Evolutionary conservation across 1,139 yeast genomes (phyloP), one percentile per base, ranked within the genome.

Genomic region (Sugiyamaella neomexicana): DNA sequence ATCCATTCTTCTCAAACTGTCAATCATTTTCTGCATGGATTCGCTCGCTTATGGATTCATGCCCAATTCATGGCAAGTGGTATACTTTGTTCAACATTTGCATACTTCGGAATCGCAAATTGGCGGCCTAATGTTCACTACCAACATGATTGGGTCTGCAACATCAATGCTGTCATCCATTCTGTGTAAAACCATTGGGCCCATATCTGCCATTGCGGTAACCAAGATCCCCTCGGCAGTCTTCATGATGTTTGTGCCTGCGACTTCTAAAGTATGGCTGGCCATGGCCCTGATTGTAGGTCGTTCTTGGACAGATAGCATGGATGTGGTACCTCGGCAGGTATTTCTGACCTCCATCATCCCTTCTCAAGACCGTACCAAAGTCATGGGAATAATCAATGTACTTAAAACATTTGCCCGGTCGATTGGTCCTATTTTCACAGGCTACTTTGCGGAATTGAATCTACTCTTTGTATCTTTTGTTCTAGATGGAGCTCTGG

Each of bases 281-380:
- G 75, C 78, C 0, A 65, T 76, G 62, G 57, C 64, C 1, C 60
- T 72, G 12, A 68, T 82, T 38, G 58, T 82, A 17, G 66, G 78
- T 15, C 77, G 85, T 55, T 79, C 80, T 53, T 71, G 81, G 1
- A 77, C 90, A 0, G 76, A 83, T 1, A 80, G 90, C 0, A 89
- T 89, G 93, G 97, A 90, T 67, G 96, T 89, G 29, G 95, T 89
- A 1, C 96, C 97, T 6, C 78, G 97, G 52, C 96, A 89, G 68
- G 81, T 89, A 3, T 74, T 90, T 43, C 71, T 89, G 39, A 82
- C 95, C 0, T 79, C 88, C 1, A 75, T 89, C 16, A 82, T 90
- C 52, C 78, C 78, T 13, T 76, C 79, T 9, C 70, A 75, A 10
- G 95, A 88, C 55, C 72, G 90, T 46, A 83, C 95, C 3, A 80